These are phyloP conservation scores for Phytophthora ohioensis DNA, from an alignment of 352 stramenopile species.

Conservation along the genomic window DNA sequence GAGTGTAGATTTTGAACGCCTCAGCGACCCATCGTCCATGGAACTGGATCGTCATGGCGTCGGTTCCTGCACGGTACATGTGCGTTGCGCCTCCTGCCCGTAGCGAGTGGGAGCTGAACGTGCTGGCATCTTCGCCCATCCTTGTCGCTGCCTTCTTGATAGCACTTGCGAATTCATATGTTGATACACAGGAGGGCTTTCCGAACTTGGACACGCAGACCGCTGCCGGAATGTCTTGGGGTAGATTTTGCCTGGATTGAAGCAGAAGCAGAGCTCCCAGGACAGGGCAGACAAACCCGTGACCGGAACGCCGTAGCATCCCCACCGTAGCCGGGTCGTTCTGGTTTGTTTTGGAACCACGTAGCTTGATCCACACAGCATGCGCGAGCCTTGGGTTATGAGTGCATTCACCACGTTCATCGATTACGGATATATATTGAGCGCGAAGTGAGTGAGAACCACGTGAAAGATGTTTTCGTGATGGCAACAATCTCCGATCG, in stretches of 20 bases:
- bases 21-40: constrained; percentile 23
- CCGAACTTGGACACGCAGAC: neutral
- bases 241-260: neutral
- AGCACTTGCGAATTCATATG: neutral
- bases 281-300: constrained; percentile 9
- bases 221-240: neutral
- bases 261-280: constrained; percentile 12
- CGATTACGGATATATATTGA: neutral
- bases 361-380: neutral
- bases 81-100: constrained; percentile 16
- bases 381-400: neutral
- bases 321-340: neutral
- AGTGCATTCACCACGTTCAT: neutral
- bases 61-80: constrained; percentile 13
- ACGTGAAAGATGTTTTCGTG: neutral
- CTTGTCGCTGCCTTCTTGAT: neutral
- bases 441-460: constrained; percentile 10
- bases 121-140: neutral
- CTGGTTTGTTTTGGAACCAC: constrained; percentile 21
- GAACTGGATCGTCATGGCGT: constrained; percentile 23
- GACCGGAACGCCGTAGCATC: constrained; percentile 6
- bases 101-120: constrained; percentile 17
- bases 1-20: constrained; percentile 35
- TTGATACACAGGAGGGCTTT: neutral
- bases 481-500: constrained; percentile 18